Percentiles rank a stretch among this genome's conserved stretches.
phyloP scores from a whole-genome alignment of 2,329 filamentous ascomycete genomes.

The Dactylellina haptotyla region DNA sequence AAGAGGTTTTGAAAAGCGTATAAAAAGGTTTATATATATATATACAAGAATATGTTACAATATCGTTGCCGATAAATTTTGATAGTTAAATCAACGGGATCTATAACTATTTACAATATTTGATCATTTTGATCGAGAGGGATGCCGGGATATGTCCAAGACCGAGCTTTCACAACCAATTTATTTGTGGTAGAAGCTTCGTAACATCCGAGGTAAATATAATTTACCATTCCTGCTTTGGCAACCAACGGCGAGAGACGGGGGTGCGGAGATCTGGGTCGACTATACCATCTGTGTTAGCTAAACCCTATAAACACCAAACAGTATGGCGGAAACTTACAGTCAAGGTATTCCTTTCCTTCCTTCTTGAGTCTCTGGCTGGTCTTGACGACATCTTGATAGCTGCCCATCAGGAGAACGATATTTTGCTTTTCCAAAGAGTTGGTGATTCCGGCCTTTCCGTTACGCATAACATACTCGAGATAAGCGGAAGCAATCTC shows the following conservation, averaged over 20 bases:
- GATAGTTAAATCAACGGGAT: neutral
- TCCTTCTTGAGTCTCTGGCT: slow-evolving; percentile 4
- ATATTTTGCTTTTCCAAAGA: slow-evolving; percentile 2
- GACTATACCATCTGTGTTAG: neutral
- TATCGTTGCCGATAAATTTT: too few relatives aligned
- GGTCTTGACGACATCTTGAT: neutral
- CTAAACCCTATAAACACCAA: neutral
- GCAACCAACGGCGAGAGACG: slow-evolving; percentile 1
- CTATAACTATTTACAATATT: neutral
- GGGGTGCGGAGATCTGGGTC: slow-evolving; percentile 1
- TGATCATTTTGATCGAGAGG: neutral
- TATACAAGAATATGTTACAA: too few relatives aligned
- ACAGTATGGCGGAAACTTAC: neutral
- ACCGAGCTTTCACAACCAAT: too few relatives aligned
- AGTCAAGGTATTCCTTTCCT: slow-evolving; percentile 6
- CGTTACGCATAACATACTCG: slow-evolving; percentile 10
- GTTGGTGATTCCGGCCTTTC: slow-evolving; percentile 6
- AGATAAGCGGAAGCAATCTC: slow-evolving; percentile 11
- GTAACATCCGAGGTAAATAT: neutral
- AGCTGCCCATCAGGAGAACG: neutral
- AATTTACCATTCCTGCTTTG: neutral
- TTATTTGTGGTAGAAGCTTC: too few relatives aligned
- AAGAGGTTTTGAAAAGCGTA: too few relatives aligned
- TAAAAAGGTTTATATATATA: too few relatives aligned
- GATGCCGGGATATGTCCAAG: neutral